Evolutionary conservation across 495 filamentous ascomycete genomes (phyloP).

Genomic region (Letharia lupina): DNA sequence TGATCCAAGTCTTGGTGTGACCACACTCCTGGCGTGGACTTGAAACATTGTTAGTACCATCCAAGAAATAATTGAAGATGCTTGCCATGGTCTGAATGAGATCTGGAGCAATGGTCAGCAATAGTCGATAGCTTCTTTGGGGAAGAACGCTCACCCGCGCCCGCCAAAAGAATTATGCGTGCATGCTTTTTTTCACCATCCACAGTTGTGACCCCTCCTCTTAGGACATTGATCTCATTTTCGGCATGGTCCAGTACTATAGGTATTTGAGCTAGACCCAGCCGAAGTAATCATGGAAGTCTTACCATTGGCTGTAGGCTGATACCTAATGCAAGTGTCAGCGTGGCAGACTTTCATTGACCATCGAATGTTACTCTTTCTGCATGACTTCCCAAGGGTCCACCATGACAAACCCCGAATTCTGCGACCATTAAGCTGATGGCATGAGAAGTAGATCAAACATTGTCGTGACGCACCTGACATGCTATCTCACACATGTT

Average conservation of each 20-base stretch:
- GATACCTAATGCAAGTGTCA: not conserved
- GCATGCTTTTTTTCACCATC: conserved; percentile 18
- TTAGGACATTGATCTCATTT: conserved; percentile 38
- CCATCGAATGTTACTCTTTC: conserved; percentile 37
- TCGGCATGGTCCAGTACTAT: conserved; percentile 22
- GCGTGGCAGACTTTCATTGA: not conserved
- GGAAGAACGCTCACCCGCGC: conserved; percentile 9
- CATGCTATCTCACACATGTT: conserved; percentile 74
- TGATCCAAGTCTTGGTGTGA: conserved; percentile 22
- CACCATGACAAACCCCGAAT: conserved; percentile 73
- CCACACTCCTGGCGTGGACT: conserved; percentile 35
- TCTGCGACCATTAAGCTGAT: conserved; percentile 31
- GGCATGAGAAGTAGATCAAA: not conserved
- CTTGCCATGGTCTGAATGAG: conserved; percentile 12
- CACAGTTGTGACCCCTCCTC: conserved; percentile 28
- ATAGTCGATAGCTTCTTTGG: not conserved
- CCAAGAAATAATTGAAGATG: not conserved
- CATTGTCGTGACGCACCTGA: conserved; percentile 30
- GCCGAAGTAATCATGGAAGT: not conserved
- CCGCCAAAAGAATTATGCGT: conserved; percentile 19
- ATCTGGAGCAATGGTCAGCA: conserved; percentile 1
- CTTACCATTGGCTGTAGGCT: conserved; percentile 2
- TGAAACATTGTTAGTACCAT: conserved; percentile 27
- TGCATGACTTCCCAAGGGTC: conserved; percentile 72
- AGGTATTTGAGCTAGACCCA: not conserved